Conservation (phyloP, 169 alveolate genomes). For the Miamiensis avidus region DNA sequence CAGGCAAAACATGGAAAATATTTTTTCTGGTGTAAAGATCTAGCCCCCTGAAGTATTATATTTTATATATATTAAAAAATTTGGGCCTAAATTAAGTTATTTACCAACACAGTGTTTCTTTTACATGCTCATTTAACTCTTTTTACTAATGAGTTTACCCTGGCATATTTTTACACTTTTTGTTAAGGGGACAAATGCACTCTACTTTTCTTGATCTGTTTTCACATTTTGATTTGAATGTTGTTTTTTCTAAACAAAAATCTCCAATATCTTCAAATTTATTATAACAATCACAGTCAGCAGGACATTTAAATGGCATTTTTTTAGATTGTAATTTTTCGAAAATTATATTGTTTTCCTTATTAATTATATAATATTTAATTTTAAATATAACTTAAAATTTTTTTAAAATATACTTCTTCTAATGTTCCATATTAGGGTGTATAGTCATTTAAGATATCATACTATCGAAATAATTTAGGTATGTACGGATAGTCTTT, state of each 20-base stretch:
- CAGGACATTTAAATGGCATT: neutral
- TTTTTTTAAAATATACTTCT: neutral
- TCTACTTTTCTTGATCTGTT: slow-evolving; percentile 79
- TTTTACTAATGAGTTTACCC: slow-evolving; percentile 56
- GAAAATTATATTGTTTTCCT: neutral
- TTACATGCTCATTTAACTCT: slow-evolving; percentile 61
- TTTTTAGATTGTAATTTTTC: neutral
- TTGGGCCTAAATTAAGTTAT: too few relatives aligned
- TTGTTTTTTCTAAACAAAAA: slow-evolving; percentile 30
- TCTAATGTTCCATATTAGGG: neutral
- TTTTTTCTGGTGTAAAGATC: slow-evolving; percentile 79
- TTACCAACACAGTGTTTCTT: slow-evolving; percentile 81
- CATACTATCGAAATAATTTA: neutral
- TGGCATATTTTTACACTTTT: slow-evolving; percentile 72
- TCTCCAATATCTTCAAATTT: slow-evolving; percentile 26
- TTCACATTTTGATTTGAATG: slow-evolving; percentile 50
- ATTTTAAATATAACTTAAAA: neutral
- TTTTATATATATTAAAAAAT: too few relatives aligned
- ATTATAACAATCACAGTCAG: neutral
- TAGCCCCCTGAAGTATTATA: too few relatives aligned
- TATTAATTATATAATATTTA: too few relatives aligned
- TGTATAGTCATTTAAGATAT: neutral
- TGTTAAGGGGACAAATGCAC: slow-evolving; percentile 55
- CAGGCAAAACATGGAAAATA: slow-evolving; percentile 66
- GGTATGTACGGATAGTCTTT: neutral